Evolutionary conservation across 2,329 filamentous ascomycete genomes (phyloP), one percentile per base, ranked within the genome.

Genomic region (Kalaharituber pfeilii): DNA sequence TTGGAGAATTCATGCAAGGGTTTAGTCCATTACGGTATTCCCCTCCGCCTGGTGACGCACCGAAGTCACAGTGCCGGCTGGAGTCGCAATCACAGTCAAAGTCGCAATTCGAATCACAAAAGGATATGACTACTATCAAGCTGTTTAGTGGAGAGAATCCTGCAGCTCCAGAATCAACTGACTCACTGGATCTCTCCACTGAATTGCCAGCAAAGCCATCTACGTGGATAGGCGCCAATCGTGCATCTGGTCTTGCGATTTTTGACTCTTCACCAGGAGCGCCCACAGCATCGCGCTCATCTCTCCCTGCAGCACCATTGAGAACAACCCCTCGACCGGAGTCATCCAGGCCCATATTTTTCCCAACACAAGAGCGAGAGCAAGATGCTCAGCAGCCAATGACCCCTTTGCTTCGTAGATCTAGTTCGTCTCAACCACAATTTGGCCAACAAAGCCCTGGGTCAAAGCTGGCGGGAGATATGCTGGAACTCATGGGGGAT

Each of bases 401-500:
- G 13, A 47, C 42, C 18, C 42, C 42, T 3, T 13, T 5, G 15
- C 22, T 22, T 13, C 42, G 42, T 13, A 47, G 42, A 13, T 4
- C 3, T 52, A 55, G 30, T 18, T 53, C 50, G 3, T 27, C 44
- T 3, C 24, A 22, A 29, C 30, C 29, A 18, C 49, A 47, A 7
- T n/a, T 20, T n/a, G 53, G 49, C 11, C 52, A 57, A 20, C 56
- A 54, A 8, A 53, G 45, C 2, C 26, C 26, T 25, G 24, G 28
- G 1, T 27, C 49, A 33, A 44, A 24, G 13, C 39, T 59, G 9
- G 51, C 57, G 8, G 53, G 53, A n/a, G 47, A 56, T 22, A 53
- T 59, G 9, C 54, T 56, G 50, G 57, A 33, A 2, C 55, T 59
- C 50, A 57, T 57, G 57, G 57, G 56, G n/a, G 53, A 50, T 15